phyloP scores from a whole-genome alignment of 192 early-diverging fungal genomes.

The Coemansia sp. region DNA sequence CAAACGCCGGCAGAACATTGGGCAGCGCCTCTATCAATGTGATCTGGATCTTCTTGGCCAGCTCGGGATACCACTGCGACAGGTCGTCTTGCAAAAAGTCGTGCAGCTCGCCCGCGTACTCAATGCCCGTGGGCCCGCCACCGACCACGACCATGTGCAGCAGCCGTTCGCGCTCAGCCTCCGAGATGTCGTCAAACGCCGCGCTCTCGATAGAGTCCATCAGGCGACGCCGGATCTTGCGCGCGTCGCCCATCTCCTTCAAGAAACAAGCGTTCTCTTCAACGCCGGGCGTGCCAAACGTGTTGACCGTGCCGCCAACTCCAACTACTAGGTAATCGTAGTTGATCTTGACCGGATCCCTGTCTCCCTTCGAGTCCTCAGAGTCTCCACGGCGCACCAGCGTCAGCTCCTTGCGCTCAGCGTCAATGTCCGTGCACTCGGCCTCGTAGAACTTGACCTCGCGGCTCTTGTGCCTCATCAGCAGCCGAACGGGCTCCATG shows the following conservation, averaged over 20 bases:
- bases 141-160: slow-evolving; percentile 86
- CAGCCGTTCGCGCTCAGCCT: slow-evolving; percentile 60
- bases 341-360: slow-evolving; percentile 34
- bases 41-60: slow-evolving; percentile 62
- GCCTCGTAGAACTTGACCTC: slow-evolving; percentile 86
- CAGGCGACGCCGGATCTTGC: slow-evolving; percentile 71
- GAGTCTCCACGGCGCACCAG: slow-evolving; percentile 66
- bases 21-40: slow-evolving; percentile 78
- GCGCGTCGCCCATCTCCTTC: slow-evolving; percentile 80
- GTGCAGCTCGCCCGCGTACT: slow-evolving; percentile 70
- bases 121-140: slow-evolving; percentile 81
- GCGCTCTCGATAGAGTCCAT: slow-evolving; percentile 82
- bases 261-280: slow-evolving; percentile 79
- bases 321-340: slow-evolving; percentile 84
- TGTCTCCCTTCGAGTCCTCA: slow-evolving; percentile 43
- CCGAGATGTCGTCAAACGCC: slow-evolving; percentile 60
- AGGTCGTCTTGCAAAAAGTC: slow-evolving; percentile 84
- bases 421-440: slow-evolving; percentile 86
- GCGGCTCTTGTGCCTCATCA: slow-evolving; percentile 83
- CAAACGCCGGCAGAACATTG: slow-evolving; percentile 73
- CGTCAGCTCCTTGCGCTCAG: slow-evolving; percentile 71
- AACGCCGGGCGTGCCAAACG: slow-evolving; percentile 81
- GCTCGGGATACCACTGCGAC: slow-evolving; percentile 66
- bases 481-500: slow-evolving; percentile 82
- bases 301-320: slow-evolving; percentile 79